Base-by-base conservation (phyloP, 805 yeast genomes). In the Dipodascus albidus region DNA sequence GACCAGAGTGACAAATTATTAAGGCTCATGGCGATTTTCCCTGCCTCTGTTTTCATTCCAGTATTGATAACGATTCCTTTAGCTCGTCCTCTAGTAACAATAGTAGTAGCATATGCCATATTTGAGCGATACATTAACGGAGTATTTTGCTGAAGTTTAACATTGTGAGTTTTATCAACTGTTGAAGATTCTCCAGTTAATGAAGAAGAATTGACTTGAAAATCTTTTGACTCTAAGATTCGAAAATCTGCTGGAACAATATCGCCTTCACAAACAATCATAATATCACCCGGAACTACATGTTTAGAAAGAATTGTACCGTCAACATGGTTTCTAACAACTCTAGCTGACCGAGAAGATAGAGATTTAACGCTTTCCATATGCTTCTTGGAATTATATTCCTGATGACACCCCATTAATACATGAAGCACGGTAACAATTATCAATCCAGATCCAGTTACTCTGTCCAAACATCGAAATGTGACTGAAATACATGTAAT, bases 111-210 rank as follows among this genome's bases (percentile, higher is more conserved):
- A 60, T 69, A 85, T 0, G 82, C 87, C 83, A 85, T 75, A 65
- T 85, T 85, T 54, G 79, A 63, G 47, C 90, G 71, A 64, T 85
- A 90, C 50, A 89, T 91, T 23, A 85, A 83, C 8, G 87, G 84
- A 14, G 77, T 67, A 17, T 64, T 61, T 38, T 60, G 61, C 1
- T 67, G 60, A 55, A 75, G 80, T 4, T 73, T 68, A 9, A 69
- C 70, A 0, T 65, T 60, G 23, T 70, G 74, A 50, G 76, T 73
- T 64, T 84, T 84, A 15, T 73, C 69, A n/a, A 85, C 77, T 0
- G 85, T 85, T 17, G 80, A 65, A 3, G 84, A 79, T 62, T 81
- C 86, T 53, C 86, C 86, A 1, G 86, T 81, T 47, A 81, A 73
- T 22, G 81, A 67, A 2, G 85, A 83, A 62, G 81, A 85, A 59